Conservation (phyloP, 352 stramenopile genomes). For the Phytophthora lateralis region DNA sequence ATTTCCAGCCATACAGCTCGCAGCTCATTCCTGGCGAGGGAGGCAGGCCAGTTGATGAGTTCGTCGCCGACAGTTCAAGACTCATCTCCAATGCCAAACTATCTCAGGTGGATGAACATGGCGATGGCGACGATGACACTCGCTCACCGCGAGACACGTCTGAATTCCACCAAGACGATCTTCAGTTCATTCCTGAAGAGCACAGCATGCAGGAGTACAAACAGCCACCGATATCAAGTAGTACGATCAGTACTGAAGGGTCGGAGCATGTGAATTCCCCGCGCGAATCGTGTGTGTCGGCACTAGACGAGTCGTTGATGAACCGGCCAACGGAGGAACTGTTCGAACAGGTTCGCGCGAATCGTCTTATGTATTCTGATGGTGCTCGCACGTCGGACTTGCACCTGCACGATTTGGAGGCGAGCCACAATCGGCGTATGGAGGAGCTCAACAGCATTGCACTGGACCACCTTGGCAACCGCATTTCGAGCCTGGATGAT, state of each 20-base stretch:
- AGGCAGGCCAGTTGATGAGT: constrained; percentile 30
- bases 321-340: constrained; percentile 54
- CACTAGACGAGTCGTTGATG: constrained; percentile 54
- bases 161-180: constrained; percentile 20
- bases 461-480: constrained; percentile 48
- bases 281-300: constrained; percentile 32
- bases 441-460: constrained; percentile 60
- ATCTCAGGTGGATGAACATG: constrained; percentile 24
- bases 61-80: constrained; percentile 23
- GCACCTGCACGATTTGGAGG: constrained; percentile 47
- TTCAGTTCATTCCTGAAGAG: constrained; percentile 29
- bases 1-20: constrained; percentile 27
- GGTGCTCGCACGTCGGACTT: constrained; percentile 35
- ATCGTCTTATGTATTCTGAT: constrained; percentile 22
- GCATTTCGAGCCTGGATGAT: constrained; percentile 50
- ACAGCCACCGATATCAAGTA: constrained; percentile 25
- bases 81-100: constrained; percentile 19
- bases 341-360: constrained; percentile 51
- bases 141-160: constrained; percentile 19
- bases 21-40: constrained; percentile 33
- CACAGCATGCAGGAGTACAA: constrained; percentile 14
- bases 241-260: constrained; percentile 28
- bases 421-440: constrained; percentile 57
- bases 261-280: constrained; percentile 29
- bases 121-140: constrained; percentile 17